Evolutionary conservation across 2,329 filamentous ascomycete genomes (phyloP).

Genomic region (Shiraia bambusicola): DNA sequence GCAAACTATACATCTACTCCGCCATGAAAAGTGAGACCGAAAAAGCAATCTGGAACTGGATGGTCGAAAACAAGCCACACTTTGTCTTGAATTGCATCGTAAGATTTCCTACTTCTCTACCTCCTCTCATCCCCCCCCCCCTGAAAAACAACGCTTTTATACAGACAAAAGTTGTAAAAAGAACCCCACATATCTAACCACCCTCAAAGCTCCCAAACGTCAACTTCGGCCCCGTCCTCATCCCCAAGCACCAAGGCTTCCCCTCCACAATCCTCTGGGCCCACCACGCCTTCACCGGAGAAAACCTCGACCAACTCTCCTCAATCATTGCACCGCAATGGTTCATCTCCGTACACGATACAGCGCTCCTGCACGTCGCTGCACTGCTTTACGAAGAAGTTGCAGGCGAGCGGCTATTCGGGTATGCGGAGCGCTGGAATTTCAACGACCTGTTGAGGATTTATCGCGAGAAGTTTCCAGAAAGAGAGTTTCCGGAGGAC

Average conservation of each 20-base stretch:
- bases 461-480: slow-evolving; percentile 44
- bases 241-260: slow-evolving; percentile 36
- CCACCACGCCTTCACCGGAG: slow-evolving; percentile 22
- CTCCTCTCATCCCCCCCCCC: background rate
- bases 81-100: slow-evolving; percentile 49
- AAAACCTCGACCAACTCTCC: slow-evolving; percentile 37
- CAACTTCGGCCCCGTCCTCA: slow-evolving; percentile 42
- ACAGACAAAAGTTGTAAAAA: no score
- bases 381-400: slow-evolving; percentile 52
- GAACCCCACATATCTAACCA: background rate
- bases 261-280: slow-evolving; percentile 34
- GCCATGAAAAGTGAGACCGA: slow-evolving; percentile 53
- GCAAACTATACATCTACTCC: slow-evolving; percentile 43
- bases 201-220: slow-evolving; percentile 33
- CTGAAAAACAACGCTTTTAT: no score
- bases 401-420: slow-evolving; percentile 56
- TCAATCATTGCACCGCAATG: slow-evolving; percentile 15
- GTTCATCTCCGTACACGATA: slow-evolving; percentile 27
- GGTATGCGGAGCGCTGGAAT: slow-evolving; percentile 51
- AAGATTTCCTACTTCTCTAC: slow-evolving; percentile 1
- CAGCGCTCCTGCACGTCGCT: slow-evolving; percentile 55
- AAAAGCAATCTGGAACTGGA: slow-evolving; percentile 50
- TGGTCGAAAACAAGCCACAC: slow-evolving; percentile 45
- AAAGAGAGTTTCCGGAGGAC: slow-evolving; percentile 37
- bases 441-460: slow-evolving; percentile 49